Evolutionary conservation across 371 early-diverging fungal genomes (phyloP).

Genomic region (Polyrhizophydium stewartii): DNA sequence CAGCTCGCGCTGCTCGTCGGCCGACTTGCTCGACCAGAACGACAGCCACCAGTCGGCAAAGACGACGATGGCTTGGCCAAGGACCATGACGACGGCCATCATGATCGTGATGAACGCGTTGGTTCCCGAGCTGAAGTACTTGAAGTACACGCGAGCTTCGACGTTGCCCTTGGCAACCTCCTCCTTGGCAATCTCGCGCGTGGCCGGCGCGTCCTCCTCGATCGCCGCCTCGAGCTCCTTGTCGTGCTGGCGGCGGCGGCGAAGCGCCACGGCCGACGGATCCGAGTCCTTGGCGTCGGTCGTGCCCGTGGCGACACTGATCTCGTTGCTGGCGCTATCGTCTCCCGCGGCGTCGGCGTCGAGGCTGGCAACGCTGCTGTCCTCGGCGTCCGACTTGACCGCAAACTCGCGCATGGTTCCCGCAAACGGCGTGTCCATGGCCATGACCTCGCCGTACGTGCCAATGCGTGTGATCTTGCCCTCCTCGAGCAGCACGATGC

Average conservation of each 20-base stretch:
- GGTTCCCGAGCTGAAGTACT: conserved; percentile 26
- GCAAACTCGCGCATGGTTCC: conserved; percentile 15
- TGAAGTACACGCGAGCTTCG: conserved; percentile 18
- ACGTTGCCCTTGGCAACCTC: conserved; percentile 26
- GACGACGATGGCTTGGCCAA: conserved; percentile 28
- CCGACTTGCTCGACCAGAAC: conserved; percentile 24
- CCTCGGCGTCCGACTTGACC: not conserved
- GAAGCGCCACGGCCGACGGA: too few relatives aligned
- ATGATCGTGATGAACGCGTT: conserved; percentile 6
- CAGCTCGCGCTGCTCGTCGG: conserved; percentile 13
- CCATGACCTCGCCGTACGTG: conserved; percentile 25
- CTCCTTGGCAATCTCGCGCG: conserved; percentile 21
- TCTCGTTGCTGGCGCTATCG: not conserved
- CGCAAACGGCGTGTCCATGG: conserved; percentile 7
- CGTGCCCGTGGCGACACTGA: not conserved
- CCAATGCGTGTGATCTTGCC: conserved; percentile 30
- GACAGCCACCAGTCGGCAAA: conserved; percentile 30
- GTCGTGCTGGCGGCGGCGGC: not conserved
- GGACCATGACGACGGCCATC: conserved; percentile 17
- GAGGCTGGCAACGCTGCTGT: too few relatives aligned
- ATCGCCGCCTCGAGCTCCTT: not conserved
- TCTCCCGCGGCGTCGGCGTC: not conserved
- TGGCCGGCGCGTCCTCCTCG: not conserved
- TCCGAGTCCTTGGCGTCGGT: not conserved
- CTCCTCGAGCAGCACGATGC: conserved; percentile 47